Percentiles rank a stretch among this genome's conserved stretches.
These are phyloP conservation scores for Exidia glandulosa DNA, from an alignment of 768 basidiomycete species.

Conservation along the genomic window DNA sequence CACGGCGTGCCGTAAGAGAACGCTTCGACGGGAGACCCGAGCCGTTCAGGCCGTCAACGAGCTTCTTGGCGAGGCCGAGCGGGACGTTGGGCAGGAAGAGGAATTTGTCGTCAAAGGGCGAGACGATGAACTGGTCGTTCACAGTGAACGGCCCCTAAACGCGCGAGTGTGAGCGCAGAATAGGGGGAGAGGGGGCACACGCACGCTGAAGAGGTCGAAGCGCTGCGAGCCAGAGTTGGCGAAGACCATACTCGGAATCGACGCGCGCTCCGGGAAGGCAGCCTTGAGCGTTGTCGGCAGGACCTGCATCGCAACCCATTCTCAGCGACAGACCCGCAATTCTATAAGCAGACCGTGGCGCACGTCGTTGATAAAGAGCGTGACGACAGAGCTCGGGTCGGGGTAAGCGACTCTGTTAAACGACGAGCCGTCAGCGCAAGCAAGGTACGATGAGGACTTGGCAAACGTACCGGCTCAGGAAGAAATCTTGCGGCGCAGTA, in stretches of 20 bases:
- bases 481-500: slow-evolving; percentile 66
- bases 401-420: slow-evolving; percentile 47
- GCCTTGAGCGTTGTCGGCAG: slow-evolving; percentile 36
- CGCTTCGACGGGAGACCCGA: slow-evolving; percentile 1
- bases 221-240: slow-evolving; percentile 53
- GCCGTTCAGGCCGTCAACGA: slow-evolving; percentile 25
- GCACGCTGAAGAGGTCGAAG: slow-evolving; percentile 44
- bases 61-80: slow-evolving; percentile 36
- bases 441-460: not conserved
- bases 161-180: not conserved
- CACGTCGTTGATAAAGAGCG: slow-evolving; percentile 42
- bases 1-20: not conserved
- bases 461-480: slow-evolving; percentile 38
- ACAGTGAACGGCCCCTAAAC: slow-evolving; percentile 55
- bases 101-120: slow-evolving; percentile 59
- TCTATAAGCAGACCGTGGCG: slow-evolving; percentile 3
- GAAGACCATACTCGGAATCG: slow-evolving; percentile 53
- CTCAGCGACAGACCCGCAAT: not conserved
- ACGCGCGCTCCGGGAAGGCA: slow-evolving; percentile 24
- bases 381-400: slow-evolving; percentile 47
- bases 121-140: slow-evolving; percentile 69
- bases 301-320: slow-evolving; percentile 6
- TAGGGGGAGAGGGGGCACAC: not conserved
- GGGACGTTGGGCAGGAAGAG: slow-evolving; percentile 47
- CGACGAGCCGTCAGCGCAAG: not conserved